Evolutionary conservation across 495 filamentous ascomycete species (phyloP).

Genomic region (Pseudotulostoma volvatum): DNA sequence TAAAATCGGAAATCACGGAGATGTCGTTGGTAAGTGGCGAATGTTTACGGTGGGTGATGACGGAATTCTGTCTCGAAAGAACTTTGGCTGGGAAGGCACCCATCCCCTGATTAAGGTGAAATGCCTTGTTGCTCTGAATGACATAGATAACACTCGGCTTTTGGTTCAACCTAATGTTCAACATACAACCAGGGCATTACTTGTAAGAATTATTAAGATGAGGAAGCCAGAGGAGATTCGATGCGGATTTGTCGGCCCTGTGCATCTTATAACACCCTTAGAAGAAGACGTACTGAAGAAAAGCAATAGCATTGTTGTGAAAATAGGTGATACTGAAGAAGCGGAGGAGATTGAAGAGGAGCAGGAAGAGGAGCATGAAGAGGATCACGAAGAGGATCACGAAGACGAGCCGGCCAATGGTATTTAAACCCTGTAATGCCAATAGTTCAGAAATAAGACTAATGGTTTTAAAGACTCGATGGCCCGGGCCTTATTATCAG

Average conservation of each 20-base stretch:
- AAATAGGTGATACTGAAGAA: no score
- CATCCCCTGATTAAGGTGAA: slow-evolving; percentile 4
- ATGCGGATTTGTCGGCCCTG: slow-evolving; percentile 1
- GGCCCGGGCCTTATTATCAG: not conserved
- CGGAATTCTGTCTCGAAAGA: not conserved
- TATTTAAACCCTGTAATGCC: not conserved
- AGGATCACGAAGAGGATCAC: no score
- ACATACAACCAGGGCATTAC: slow-evolving; percentile 2
- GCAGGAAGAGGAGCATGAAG: no score
- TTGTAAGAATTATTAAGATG: slow-evolving; percentile 1
- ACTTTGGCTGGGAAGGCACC: slow-evolving; percentile 2
- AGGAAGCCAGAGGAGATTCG: not conserved
- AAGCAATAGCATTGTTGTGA: not conserved
- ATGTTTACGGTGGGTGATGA: not conserved
- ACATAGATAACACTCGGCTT: not conserved
- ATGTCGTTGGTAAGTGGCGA: slow-evolving; percentile 4
- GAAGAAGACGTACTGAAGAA: not conserved
- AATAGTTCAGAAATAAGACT: not conserved
- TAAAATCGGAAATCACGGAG: not conserved
- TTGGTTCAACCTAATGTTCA: not conserved
- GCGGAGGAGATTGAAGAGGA: no score
- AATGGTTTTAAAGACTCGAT: not conserved
- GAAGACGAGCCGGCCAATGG: no score
- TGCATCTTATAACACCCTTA: slow-evolving; percentile 1
- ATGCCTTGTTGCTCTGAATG: slow-evolving; percentile 2